These are phyloP conservation scores for Nasturtium officinale DNA, from an alignment of 345 rosid genomes.

Conservation along the genomic window DNA sequence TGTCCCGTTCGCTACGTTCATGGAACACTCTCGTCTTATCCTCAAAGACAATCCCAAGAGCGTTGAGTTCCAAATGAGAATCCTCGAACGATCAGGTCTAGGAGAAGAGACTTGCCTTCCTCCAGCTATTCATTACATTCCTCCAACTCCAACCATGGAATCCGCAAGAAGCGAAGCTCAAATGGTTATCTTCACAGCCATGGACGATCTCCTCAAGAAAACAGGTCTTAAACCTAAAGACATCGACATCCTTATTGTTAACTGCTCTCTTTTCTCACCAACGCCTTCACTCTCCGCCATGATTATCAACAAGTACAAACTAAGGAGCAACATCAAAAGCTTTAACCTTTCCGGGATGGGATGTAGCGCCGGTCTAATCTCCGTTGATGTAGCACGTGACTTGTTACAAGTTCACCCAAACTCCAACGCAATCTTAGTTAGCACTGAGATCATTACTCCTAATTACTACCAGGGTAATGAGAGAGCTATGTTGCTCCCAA, in stretches of 20 bases:
- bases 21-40: constrained; percentile 64
- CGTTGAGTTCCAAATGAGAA: constrained; percentile 66
- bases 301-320: constrained; percentile 73
- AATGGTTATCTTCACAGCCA: constrained; percentile 66
- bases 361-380: constrained; percentile 73
- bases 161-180: constrained; percentile 63
- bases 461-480: constrained; percentile 72
- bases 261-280: constrained; percentile 75
- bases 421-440: constrained; percentile 67
- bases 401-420: constrained; percentile 72
- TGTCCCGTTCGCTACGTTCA: constrained; percentile 68
- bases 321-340: constrained; percentile 80
- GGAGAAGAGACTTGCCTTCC: constrained; percentile 82
- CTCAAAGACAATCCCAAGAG: constrained; percentile 52
- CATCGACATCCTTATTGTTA: constrained; percentile 67
- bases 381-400: constrained; percentile 72
- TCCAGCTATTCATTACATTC: constrained; percentile 76
- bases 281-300: constrained; percentile 81
- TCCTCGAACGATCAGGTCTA: constrained; percentile 72
- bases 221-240: constrained; percentile 71
- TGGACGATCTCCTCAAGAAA: constrained; percentile 66
- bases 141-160: constrained; percentile 75
- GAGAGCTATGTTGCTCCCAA: constrained; percentile 82
- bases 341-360: constrained; percentile 87
- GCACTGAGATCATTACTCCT: constrained; percentile 77